Evolutionary conservation across 805 yeast species (phyloP).

Genomic region (Yarrowia alimentaria): DNA sequence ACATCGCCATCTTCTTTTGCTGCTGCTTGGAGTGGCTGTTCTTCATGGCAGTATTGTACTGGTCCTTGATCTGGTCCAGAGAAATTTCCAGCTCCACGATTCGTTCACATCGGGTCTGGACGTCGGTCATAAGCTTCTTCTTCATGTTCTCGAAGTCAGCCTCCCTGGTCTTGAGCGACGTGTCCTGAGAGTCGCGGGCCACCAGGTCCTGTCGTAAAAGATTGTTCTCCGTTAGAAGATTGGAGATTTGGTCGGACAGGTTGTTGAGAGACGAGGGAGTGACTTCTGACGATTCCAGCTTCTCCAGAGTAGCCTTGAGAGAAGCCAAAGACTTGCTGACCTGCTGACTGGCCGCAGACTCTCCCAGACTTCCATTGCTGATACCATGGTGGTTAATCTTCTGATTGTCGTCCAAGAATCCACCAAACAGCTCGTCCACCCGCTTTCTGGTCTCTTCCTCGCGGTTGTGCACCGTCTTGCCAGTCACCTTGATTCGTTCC

Average conservation of each 20-base stretch:
- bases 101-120: constrained; percentile 41
- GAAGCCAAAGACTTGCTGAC: constrained; percentile 5
- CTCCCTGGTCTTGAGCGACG: too few relatives aligned
- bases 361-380: constrained; percentile 14
- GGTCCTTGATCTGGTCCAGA: constrained; percentile 44
- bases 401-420: constrained; percentile 19
- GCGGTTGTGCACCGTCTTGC: too few relatives aligned
- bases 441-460: constrained; percentile 9
- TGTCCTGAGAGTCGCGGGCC: constrained; percentile 31
- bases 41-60: constrained; percentile 38
- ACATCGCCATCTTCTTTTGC: constrained; percentile 48
- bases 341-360: constrained; percentile 1
- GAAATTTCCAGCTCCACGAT: constrained; percentile 46
- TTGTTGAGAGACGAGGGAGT: not conserved
- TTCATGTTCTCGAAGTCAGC: too few relatives aligned
- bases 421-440: constrained; percentile 6
- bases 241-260: constrained; percentile 4
- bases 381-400: constrained; percentile 16
- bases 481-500: too few relatives aligned
- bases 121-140: constrained; percentile 36
- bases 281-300: not conserved
- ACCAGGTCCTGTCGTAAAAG: constrained; percentile 7
- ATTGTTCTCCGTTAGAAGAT: constrained; percentile 3
- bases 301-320: constrained; percentile 4
- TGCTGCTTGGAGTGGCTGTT: too few relatives aligned